Conservation (phyloP, 164 flowering plant species). For the Tinospora cordifolia region DNA sequence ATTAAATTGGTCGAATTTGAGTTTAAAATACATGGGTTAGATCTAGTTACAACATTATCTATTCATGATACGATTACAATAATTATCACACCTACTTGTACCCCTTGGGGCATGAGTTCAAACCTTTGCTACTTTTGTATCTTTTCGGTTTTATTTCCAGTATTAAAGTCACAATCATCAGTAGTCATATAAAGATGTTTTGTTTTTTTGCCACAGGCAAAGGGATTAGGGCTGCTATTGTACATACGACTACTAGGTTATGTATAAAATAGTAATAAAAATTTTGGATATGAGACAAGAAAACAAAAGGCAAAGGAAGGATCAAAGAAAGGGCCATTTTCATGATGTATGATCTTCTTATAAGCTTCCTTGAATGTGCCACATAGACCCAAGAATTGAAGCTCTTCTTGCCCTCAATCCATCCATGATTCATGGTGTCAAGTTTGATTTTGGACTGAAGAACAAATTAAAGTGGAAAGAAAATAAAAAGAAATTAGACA, state of each 20-base stretch:
- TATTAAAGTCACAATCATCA: no score
- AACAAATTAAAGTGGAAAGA: neutral
- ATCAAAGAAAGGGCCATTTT: slow-evolving; percentile 43
- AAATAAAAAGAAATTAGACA: neutral
- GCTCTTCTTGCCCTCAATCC: slow-evolving; percentile 42
- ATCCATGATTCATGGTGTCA: slow-evolving; percentile 26
- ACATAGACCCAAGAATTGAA: slow-evolving; percentile 35
- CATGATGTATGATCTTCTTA: slow-evolving; percentile 38
- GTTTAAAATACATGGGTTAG: no score
- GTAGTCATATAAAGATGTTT: no score
- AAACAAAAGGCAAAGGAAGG: slow-evolving; percentile 58
- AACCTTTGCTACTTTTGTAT: no score
- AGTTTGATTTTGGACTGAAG: neutral
- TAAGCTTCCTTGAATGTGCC: slow-evolving; percentile 34
- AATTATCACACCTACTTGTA: no score
- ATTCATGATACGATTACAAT: no score
- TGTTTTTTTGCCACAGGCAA: no score
- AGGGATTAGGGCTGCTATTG: slow-evolving; percentile 14
- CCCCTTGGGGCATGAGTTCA: no score
- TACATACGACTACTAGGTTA: slow-evolving; percentile 5
- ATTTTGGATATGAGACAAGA: slow-evolving; percentile 37
- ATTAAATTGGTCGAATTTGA: no score
- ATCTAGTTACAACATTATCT: no score
- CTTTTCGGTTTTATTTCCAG: no score
- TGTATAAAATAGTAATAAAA: slow-evolving; percentile 27